These are phyloP conservation scores for Cladosporium sp. DNA, from an alignment of 2,329 filamentous ascomycete genomes.

Conservation along the genomic window DNA sequence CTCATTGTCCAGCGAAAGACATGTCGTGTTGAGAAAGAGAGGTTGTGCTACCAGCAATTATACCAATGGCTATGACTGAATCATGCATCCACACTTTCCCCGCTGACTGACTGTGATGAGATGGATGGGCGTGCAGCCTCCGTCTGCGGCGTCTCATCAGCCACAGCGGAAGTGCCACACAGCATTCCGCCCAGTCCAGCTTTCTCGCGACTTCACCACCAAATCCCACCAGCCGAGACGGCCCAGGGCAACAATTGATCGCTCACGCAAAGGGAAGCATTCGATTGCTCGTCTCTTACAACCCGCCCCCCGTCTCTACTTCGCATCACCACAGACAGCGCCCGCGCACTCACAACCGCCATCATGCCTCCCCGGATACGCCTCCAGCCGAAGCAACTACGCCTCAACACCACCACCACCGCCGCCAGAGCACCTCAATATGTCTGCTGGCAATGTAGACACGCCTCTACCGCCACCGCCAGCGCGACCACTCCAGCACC, in stretches of 20 bases:
- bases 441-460: conserved; percentile 38
- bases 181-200: conserved; percentile 1
- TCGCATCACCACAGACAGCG: not conserved
- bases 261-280: too few relatives aligned
- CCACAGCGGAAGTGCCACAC: conserved; percentile 8
- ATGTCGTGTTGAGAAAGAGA: not conserved
- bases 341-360: not conserved
- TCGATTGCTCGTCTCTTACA: conserved; percentile 8
- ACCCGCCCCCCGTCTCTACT: not conserved
- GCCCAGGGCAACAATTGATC: not conserved
- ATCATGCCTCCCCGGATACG: conserved; percentile 53
- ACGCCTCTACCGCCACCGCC: conserved; percentile 45
- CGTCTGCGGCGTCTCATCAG: too few relatives aligned
- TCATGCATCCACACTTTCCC: conserved; percentile 1
- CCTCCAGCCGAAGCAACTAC: conserved; percentile 34
- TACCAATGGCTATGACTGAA: not conserved
- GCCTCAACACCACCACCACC: conserved; percentile 26
- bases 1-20: not conserved
- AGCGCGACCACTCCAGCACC: conserved; percentile 50
- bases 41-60: not conserved
- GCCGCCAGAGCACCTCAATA: conserved; percentile 25
- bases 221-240: not conserved
- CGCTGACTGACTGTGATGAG: not conserved
- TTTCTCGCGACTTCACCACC: conserved; percentile 11
- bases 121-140: conserved; percentile 1